A percentile compares a stretch with the other conserved stretches of the same genome.
These are phyloP conservation scores for Colletotrichum sp. DNA, from an alignment of 2,329 filamentous ascomycete species.

Conservation along the genomic window DNA sequence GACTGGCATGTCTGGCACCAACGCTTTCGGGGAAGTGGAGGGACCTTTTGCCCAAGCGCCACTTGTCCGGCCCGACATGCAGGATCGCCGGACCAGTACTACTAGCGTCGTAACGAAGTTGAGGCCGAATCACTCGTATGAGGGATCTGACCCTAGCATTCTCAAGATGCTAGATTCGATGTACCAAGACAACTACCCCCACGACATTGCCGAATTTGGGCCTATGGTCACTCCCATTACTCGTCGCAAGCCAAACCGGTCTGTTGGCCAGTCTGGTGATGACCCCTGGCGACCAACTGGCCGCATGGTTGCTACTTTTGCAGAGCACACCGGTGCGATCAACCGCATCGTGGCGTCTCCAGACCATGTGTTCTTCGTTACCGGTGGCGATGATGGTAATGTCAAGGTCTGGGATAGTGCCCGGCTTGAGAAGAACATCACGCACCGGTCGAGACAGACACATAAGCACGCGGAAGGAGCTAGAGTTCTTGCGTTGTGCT, in stretches of 20 bases:
- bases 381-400: conserved; percentile 87
- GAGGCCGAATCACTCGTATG: conserved; percentile 75
- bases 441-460: conserved; percentile 84
- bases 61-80: conserved; percentile 35
- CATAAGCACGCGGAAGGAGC: conserved; percentile 76
- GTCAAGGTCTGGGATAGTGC: conserved; percentile 95
- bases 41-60: conserved; percentile 53
- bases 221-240: conserved; percentile 77
- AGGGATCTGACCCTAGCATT: conserved; percentile 75
- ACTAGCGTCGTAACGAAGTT: conserved; percentile 22
- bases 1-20: conserved; percentile 63
- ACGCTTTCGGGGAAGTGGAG: conserved; percentile 65
- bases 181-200: conserved; percentile 75
- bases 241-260: conserved; percentile 53
- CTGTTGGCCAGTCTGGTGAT: conserved; percentile 55
- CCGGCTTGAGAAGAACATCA: conserved; percentile 88
- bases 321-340: conserved; percentile 83
- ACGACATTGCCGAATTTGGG: conserved; percentile 74
- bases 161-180: conserved; percentile 81
- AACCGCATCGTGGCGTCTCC: conserved; percentile 84
- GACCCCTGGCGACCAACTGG: conserved; percentile 85
- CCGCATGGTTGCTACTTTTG: conserved; percentile 83
- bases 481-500: conserved; percentile 82
- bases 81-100: conserved; percentile 27
- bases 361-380: conserved; percentile 94